These are phyloP conservation scores for Naumovozyma baii DNA, from an alignment of 805 yeast species.

Conservation along the genomic window DNA sequence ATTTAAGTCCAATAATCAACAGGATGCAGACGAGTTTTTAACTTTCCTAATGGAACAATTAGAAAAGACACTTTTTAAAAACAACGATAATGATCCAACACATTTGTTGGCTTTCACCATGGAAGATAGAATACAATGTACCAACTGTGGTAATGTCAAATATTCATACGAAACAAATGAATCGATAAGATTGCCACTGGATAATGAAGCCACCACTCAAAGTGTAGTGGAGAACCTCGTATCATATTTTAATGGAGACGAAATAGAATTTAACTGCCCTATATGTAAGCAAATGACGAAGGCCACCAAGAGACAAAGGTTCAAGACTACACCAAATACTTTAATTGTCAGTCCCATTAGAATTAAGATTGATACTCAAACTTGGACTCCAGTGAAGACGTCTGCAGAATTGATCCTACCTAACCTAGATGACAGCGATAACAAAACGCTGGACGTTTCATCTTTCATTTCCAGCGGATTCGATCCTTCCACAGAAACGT, in stretches of 20 bases:
- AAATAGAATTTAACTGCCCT: slow-evolving; percentile 55
- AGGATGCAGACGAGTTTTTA: slow-evolving; percentile 90
- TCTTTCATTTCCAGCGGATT: slow-evolving; percentile 34
- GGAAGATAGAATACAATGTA: slow-evolving; percentile 50
- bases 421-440: slow-evolving; percentile 14
- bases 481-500: slow-evolving; percentile 18
- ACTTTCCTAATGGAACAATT: slow-evolving; percentile 54
- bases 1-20: slow-evolving; percentile 80
- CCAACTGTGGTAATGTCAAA: slow-evolving; percentile 51
- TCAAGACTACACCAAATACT: slow-evolving; percentile 52
- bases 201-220: slow-evolving; percentile 37
- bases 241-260: slow-evolving; percentile 46
- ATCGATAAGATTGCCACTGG: slow-evolving; percentile 45
- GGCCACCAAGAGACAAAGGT: slow-evolving; percentile 21
- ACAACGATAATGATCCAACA: slow-evolving; percentile 35
- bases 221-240: slow-evolving; percentile 36
- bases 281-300: slow-evolving; percentile 34
- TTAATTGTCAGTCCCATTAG: slow-evolving; percentile 68
- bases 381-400: slow-evolving; percentile 84
- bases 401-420: slow-evolving; percentile 58
- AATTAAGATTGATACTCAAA: slow-evolving; percentile 52
- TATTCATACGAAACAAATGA: slow-evolving; percentile 49
- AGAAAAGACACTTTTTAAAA: slow-evolving; percentile 36
- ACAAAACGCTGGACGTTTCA: slow-evolving; percentile 37
- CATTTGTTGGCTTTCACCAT: slow-evolving; percentile 53